Evolutionary conservation across 1,284 basidiomycete species (phyloP), one percentile per base, ranked within the genome.

Genomic region (Sanguinoderma infundibulare): DNA sequence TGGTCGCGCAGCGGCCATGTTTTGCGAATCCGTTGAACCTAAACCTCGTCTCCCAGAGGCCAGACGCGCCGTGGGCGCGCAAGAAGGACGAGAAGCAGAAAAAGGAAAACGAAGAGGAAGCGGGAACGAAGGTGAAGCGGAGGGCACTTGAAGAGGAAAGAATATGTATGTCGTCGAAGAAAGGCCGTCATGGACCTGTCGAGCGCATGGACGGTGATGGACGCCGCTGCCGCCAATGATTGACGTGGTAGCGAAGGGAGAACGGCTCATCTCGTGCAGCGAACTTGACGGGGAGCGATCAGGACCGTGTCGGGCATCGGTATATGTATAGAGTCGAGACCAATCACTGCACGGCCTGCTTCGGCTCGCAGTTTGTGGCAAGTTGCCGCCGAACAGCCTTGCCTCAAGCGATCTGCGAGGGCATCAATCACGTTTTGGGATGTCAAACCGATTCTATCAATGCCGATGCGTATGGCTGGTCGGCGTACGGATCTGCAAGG

Each of bases 1-100:
- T 64, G 72, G 70, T 69, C 73, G 73, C 73, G 69, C 73, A 67
- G 73, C 73, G 72, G 70, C 71, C 70, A 73, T 70, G 55, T 70
- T 69, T 60, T 67, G 62, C 52, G 70, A 71, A 58, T 70, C 67
- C 63, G 72, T 66, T 59, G 70, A 69, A 59, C 69, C 58, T 61
- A 40, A 49, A 46, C 62, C 62, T 55, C 62, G 67, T 62, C 66
- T 67, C 61, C 71, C 67, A 55, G 53, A 52, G 55, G 63, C 60
- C 49, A 60, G 58, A 38, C 55, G 69, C 60, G 70, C 67, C 70
- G 69, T 72, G 55, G 55, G 62, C 61, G 56, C 63, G 59, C 57
- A 53, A 53, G 50, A 53, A 57, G 51, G 53, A n/a, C n/a, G n/a
- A 58, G 30, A 55, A 40, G 61, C 58, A 57, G 58, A 60, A 62